Percentiles rank a stretch among this genome's conserved stretches.
Evolutionary conservation across 192 early-diverging fungal species (phyloP).

Genomic region (Mortierella hygrophila): DNA sequence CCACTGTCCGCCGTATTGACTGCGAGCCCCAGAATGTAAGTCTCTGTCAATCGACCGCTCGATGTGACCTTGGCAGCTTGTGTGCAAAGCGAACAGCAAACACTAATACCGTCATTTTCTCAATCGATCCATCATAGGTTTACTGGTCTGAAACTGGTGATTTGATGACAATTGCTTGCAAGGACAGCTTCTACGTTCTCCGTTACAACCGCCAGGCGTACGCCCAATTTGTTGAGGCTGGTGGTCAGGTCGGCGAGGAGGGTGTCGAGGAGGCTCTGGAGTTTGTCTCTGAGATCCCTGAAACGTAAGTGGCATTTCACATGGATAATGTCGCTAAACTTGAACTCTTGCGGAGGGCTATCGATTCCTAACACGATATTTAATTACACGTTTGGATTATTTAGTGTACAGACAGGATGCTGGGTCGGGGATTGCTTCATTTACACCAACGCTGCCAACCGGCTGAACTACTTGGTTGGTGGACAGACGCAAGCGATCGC

Average conservation of each 20-base stretch:
- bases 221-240: conserved; percentile 75
- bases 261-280: conserved; percentile 97
- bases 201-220: conserved; percentile 93
- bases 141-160: conserved; percentile 98
- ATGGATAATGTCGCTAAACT: background rate
- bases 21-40: conserved; percentile 84
- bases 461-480: conserved; percentile 97
- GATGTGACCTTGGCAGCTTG: background rate
- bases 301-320: conserved; percentile 65
- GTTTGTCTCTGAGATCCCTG: conserved; percentile 92
- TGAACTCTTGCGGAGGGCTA: background rate
- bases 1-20: conserved; percentile 93
- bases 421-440: conserved; percentile 99
- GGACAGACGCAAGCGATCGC: conserved; percentile 93
- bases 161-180: conserved; percentile 91
- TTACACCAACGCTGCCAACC: conserved; percentile 91
- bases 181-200: conserved; percentile 96
- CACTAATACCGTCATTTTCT: background rate
- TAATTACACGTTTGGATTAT: conserved; percentile 7
- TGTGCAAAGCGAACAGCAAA: background rate
- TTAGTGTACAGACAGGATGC: conserved; percentile 89
- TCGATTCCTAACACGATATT: background rate
- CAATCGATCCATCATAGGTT: conserved; percentile 56
- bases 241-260: conserved; percentile 84
- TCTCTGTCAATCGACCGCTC: background rate